phyloP scores from a whole-genome alignment of 352 stramenopile species.

The Globisporangium viniferum region DNA sequence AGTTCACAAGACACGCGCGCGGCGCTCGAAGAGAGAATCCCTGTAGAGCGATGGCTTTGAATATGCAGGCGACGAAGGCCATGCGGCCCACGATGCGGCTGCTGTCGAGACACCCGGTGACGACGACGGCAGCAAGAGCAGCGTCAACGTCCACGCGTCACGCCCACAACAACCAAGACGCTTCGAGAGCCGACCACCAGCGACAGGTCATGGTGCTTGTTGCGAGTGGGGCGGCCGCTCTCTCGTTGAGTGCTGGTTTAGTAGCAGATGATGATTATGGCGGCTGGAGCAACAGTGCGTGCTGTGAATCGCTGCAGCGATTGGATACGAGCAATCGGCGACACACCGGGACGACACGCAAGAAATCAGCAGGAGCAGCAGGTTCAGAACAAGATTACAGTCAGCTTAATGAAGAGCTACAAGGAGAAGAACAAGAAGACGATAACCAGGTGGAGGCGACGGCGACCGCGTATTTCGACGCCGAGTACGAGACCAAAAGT shows the following conservation, averaged over 20 bases:
- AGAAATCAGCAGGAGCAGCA: not conserved
- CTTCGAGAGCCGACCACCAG: not conserved
- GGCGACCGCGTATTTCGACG: slow-evolving; percentile 44
- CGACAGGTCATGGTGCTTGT: not conserved
- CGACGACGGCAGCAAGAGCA: not conserved
- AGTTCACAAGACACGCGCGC: slow-evolving; percentile 2
- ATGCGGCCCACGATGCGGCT: not conserved
- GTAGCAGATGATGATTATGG: not conserved
- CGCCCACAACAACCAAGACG: not conserved
- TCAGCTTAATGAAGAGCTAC: not conserved
- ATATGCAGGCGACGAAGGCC: not conserved
- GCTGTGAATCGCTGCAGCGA: slow-evolving; percentile 10
- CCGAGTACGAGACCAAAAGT: slow-evolving; percentile 59
- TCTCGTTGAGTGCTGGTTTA: not conserved
- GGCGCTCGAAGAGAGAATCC: not conserved
- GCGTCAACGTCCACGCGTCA: not conserved
- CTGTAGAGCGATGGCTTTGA: too few relatives aligned
- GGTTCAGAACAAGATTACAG: not conserved
- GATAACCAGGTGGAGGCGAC: not conserved
- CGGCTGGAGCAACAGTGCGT: not conserved
- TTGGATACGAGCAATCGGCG: slow-evolving; percentile 4
- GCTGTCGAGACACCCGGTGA: not conserved
- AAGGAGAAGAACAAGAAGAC: not conserved
- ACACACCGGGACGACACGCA: slow-evolving; percentile 18
- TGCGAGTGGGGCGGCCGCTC: not conserved